These are phyloP conservation scores for Pyropia yezoensis DNA, from an alignment of 23 red algal species.

Conservation along the genomic window DNA sequence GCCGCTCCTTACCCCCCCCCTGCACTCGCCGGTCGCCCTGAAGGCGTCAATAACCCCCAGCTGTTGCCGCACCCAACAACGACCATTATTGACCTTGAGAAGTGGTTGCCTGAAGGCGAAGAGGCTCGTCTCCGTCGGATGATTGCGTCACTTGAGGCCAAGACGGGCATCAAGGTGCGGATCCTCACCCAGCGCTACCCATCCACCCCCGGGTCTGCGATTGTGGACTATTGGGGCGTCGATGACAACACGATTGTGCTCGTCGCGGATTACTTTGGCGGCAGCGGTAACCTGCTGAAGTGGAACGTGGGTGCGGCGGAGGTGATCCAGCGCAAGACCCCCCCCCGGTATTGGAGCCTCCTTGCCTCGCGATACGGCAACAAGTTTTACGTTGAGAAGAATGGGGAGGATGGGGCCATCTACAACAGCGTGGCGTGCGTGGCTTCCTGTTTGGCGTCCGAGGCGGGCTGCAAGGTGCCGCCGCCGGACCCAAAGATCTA, in stretches of 20 bases:
- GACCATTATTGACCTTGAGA: conserved; percentile 76
- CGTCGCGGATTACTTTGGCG: conserved; percentile 93
- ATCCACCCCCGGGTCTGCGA: conserved; percentile 73
- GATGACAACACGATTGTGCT: conserved; percentile 90
- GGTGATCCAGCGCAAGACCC: conserved; percentile 58
- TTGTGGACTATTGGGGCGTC: conserved; percentile 92
- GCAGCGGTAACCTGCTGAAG: conserved; percentile 79
- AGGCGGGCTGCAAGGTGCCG: too few species aligned
- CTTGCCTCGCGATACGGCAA: conserved; percentile 84
- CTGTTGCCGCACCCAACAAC: conserved; percentile 38
- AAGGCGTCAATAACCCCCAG: conserved; percentile 78
- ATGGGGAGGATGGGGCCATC: conserved; percentile 83
- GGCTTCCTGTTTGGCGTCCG: too few species aligned
- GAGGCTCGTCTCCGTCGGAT: conserved; percentile 15
- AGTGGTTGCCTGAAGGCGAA: conserved; percentile 65
- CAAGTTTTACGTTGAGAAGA: conserved; percentile 87
- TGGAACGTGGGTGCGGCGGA: conserved; percentile 74
- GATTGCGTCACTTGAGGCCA: conserved; percentile 54
- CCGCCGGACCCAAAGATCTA: too few species aligned
- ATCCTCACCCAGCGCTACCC: conserved; percentile 92
- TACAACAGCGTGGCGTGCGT: conserved; percentile 61
- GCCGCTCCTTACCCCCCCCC: neutral
- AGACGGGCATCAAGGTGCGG: conserved; percentile 78
- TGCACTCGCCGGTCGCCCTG: conserved; percentile 23
- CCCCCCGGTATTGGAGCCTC: conserved; percentile 84